Base-by-base conservation (phyloP, 2,329 filamentous ascomycete genomes). In the Tetracladium maxilliforme region DNA sequence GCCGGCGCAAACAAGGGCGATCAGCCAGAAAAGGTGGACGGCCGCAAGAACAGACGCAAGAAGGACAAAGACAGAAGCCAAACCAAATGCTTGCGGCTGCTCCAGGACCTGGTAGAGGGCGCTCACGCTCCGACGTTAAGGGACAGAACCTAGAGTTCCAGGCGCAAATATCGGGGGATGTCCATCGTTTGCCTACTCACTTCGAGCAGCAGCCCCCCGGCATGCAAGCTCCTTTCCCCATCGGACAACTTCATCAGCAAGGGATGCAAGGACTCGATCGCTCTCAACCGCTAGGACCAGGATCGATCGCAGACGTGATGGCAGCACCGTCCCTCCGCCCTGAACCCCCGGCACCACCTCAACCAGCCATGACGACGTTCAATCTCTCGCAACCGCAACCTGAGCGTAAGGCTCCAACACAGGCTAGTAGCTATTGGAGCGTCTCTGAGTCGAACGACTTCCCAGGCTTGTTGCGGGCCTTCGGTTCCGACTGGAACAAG, bases 381-480 rank as follows among this genome's bases (percentile, higher is more conserved):
- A 66, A 68, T 31, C 42, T 67, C 24, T 39, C 49, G 3, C 54
- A 57, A 31, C 39, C 44, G 14, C 35, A 17, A 21, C 29, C 10
- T 34, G 41, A 14, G 42, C 44, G 21, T 43, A 45, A 27, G 30
- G 14, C 11, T 12, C 36, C 2, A 45, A 45, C 10, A 21, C 40
- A 45, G 32, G 27, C 38, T 3, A 47, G 46, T 26, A 87, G 80
- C 47, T 90, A 90, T 47, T 90, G 81, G 81, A 87, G 80, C 40
- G 80, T 87, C 13, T 77, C 76, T 2, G 81, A 90, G 50, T 64
- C 76, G 27, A 76, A 64, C 23, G 80, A 86, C 40, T 90, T 90
- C 47, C 72, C 75, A 18, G 65, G 62, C 28, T 61, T 83, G 30
- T 58, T 90, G 23, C 64, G 61, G 25, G 66, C 81, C 27, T 87